Conservation (phyloP, 306 rosid species). For the Quercus glauca region DNA sequence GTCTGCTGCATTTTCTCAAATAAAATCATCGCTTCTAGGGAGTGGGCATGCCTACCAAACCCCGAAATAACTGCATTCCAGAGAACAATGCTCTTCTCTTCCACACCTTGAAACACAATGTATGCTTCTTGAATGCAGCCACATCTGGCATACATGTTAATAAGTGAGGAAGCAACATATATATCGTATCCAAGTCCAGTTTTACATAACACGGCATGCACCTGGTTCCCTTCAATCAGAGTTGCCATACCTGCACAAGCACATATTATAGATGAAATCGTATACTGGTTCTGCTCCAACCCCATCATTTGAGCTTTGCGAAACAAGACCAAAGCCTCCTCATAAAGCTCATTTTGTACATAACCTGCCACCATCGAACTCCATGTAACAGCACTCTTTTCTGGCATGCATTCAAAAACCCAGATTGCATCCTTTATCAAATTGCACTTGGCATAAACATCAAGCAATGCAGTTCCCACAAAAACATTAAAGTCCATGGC, state of each 20-base stretch:
- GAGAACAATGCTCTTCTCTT: slow-evolving; percentile 48
- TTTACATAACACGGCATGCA: slow-evolving; percentile 63
- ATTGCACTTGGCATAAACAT: slow-evolving; percentile 75
- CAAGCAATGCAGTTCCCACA: slow-evolving; percentile 79
- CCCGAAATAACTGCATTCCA: slow-evolving; percentile 90
- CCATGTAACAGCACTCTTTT: slow-evolving; percentile 76
- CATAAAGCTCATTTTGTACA: slow-evolving; percentile 63
- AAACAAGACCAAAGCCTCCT: slow-evolving; percentile 74
- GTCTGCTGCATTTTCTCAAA: slow-evolving; percentile 89
- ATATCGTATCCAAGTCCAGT: slow-evolving; percentile 56
- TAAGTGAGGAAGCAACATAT: slow-evolving; percentile 57
- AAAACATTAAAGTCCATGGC: slow-evolving; percentile 62
- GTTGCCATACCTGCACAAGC: slow-evolving; percentile 82
- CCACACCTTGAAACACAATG: slow-evolving; percentile 50
- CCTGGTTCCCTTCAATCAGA: slow-evolving; percentile 70
- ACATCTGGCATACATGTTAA: slow-evolving; percentile 89
- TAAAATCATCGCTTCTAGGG: slow-evolving; percentile 62
- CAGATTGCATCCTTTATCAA: slow-evolving; percentile 50
- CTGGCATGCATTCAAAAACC: slow-evolving; percentile 66
- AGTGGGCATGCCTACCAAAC: slow-evolving; percentile 66
- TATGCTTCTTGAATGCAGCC: slow-evolving; percentile 74
- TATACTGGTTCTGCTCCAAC: slow-evolving; percentile 51
- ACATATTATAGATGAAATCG: slow-evolving; percentile 62
- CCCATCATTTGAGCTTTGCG: slow-evolving; percentile 43
- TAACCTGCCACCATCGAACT: slow-evolving; percentile 82